phyloP scores from a whole-genome alignment of 257 asterid genomes.

The Leptodermis oblonga region DNA sequence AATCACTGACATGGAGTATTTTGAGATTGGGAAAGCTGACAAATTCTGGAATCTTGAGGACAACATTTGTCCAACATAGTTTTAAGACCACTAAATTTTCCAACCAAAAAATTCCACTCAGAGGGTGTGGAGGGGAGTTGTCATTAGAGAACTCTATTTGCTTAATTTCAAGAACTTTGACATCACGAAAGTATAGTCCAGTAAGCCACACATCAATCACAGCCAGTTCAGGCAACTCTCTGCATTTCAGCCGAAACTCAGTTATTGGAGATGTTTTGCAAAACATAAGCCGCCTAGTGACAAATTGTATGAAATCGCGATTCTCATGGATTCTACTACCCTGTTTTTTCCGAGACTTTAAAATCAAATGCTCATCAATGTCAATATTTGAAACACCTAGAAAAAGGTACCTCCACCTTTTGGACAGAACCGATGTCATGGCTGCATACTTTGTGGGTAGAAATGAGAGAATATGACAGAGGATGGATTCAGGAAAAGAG shows the following conservation, averaged over 20 bases:
- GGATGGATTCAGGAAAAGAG: too few species aligned
- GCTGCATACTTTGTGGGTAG: too few species aligned
- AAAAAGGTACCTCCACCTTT: background rate
- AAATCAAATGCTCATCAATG: background rate
- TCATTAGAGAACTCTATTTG: background rate
- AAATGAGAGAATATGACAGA: too few species aligned
- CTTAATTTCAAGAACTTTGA: background rate
- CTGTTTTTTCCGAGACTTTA: background rate
- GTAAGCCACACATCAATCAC: background rate
- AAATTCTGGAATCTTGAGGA: background rate
- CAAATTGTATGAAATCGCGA: background rate
- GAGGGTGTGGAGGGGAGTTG: too few species aligned
- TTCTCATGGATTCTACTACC: background rate
- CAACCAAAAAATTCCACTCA: background rate
- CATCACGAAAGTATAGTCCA: background rate
- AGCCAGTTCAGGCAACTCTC: background rate
- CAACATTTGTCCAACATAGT: background rate
- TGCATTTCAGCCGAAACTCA: background rate
- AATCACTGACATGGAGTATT: background rate
- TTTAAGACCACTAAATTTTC: background rate
- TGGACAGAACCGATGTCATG: slow-evolving; percentile 4
- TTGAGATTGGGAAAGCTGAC: background rate
- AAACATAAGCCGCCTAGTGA: background rate
- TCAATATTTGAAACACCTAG: background rate
- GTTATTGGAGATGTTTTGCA: background rate